Base-by-base conservation (phyloP, 2,329 filamentous ascomycete genomes). In the Aspergillus aculeatinus region DNA sequence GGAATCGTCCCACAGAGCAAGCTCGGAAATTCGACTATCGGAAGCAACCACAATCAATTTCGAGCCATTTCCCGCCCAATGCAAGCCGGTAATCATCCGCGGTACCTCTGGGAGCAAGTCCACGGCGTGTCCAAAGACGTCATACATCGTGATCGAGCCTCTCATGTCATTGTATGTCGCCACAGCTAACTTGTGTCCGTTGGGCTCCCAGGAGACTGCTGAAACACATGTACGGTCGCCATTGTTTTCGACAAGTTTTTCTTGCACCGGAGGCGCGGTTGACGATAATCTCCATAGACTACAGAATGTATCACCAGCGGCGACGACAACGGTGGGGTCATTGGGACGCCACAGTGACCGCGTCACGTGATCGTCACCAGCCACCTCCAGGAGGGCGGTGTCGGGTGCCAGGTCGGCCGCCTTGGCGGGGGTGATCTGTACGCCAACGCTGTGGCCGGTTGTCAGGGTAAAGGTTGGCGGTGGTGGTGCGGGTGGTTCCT, bases 371-470 rank as follows among this genome's bases (percentile, higher is more conserved):
- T 70, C 69, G 14, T 71, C 66, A 35, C 65, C 64, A 56, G 70
- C 68, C 60, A 75, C 65, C 67, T 78, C 71, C 31, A 82, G 67
- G 23, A 81, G 68, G 61, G 72, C 72, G 65, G 80, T 80, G 66
- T 79, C 70, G 48, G 77, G 74, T 44, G 72, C 73, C 59, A 82
- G 74, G 68, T 82, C 79, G 62, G 75, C 71, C 49, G 79, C 76
- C 71, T 81, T 82, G 70, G 79, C 78, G 68, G 79, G 77, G 54
- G 72, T 71, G 65, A 78, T 80, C 69, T 82, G 80, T 60, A 81
- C 74, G 60, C 77, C 79, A 64, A 77, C 70, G 68, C 79, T 82
- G 57, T 73, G 71, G 53, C 80, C 80, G 50, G 70, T 78, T 42
- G 73, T 76, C 59, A 81, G 65, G 11, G 79, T 81, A 60, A 74